Percentiles rank a stretch among this genome's conserved stretches.
Conservation (phyloP, 805 yeast species). For the Priceomyces medius region DNA sequence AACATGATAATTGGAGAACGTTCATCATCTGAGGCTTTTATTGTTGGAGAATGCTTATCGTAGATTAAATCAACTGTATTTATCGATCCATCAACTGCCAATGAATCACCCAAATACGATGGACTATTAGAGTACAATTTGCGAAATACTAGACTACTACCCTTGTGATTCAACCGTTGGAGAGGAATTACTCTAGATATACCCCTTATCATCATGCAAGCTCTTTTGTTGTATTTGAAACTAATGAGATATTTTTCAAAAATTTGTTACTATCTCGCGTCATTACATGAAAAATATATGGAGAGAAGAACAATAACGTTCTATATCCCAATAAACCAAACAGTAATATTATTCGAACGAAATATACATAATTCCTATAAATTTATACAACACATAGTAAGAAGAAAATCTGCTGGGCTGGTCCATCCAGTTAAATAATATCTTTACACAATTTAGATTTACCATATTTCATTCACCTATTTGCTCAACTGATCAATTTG, state of each 20-base stretch:
- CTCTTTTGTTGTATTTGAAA: no score
- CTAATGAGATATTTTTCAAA: no score
- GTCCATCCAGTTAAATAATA: background rate
- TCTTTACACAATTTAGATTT: constrained; percentile 1
- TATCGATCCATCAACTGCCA: constrained; percentile 31
- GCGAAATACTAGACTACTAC: background rate
- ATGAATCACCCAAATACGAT: constrained; percentile 31
- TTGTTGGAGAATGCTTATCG: constrained; percentile 44
- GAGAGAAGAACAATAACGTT: no score
- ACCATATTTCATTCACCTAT: constrained; percentile 6
- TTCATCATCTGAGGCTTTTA: constrained; percentile 18
- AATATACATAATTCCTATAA: background rate
- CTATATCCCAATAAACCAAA: background rate
- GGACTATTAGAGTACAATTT: constrained; percentile 4
- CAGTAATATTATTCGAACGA: background rate
- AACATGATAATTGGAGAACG: constrained; percentile 68
- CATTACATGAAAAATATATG: no score
- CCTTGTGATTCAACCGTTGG: background rate
- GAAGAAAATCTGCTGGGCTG: background rate
- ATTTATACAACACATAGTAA: background rate
- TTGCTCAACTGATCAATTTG: constrained; percentile 54
- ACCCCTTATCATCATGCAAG: no score
- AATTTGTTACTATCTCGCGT: no score
- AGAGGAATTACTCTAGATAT: background rate
- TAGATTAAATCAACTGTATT: constrained; percentile 55